A percentile compares a stretch with the other conserved stretches of the same genome.
phyloP scores from a whole-genome alignment of 148 eudicot species.

The Nepenthes gracilis region DNA sequence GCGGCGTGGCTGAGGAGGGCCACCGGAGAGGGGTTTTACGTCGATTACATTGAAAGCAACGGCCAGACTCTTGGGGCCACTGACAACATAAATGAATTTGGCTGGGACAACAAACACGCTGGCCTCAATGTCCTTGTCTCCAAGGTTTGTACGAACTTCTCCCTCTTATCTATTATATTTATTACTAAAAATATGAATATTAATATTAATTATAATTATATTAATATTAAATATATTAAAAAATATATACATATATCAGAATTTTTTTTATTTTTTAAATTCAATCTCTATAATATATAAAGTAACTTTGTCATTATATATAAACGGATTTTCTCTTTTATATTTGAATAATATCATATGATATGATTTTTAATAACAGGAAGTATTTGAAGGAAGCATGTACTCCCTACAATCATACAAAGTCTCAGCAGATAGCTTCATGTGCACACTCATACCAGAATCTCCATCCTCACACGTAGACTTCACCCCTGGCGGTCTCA shows the following conservation, averaged over 20 bases:
- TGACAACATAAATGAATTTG: constrained; percentile 79
- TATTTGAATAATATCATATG: no score
- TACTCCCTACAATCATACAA: constrained; percentile 66
- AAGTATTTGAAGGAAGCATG: constrained; percentile 48
- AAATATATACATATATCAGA: no score
- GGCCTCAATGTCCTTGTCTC: constrained; percentile 89
- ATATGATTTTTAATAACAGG: constrained; percentile 23
- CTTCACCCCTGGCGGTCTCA: constrained; percentile 78
- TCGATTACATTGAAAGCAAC: constrained; percentile 59
- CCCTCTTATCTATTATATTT: no score
- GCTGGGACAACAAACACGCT: constrained; percentile 98
- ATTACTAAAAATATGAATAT: no score
- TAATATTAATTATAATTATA: no score
- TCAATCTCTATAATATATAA: no score
- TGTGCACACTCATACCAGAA: constrained; percentile 76
- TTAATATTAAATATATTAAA: no score
- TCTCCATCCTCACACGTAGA: constrained; percentile 61
- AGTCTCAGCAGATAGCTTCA: constrained; percentile 80
- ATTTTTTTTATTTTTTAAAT: no score
- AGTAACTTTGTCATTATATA: no score
- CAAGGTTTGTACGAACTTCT: constrained; percentile 31
- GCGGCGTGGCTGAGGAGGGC: constrained; percentile 97
- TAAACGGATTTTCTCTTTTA: no score
- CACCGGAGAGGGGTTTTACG: constrained; percentile 49
- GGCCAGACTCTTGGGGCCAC: constrained; percentile 79